These are phyloP conservation scores for Imleria badia DNA, from an alignment of 768 basidiomycete species.

Conservation along the genomic window DNA sequence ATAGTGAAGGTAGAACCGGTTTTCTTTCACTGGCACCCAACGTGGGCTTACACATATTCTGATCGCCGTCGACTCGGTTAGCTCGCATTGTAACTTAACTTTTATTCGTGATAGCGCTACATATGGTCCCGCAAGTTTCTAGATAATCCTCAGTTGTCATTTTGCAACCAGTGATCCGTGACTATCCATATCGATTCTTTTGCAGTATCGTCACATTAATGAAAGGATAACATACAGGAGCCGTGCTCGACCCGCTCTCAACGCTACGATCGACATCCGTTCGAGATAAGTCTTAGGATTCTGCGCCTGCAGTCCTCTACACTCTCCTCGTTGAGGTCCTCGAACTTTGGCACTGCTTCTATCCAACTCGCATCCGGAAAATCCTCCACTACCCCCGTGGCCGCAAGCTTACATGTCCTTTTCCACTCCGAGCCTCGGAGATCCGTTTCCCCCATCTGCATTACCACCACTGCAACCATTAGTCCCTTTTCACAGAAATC, in stretches of 20 bases:
- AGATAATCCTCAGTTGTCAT: neutral
- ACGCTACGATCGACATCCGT: neutral
- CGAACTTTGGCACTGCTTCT: conserved; percentile 20
- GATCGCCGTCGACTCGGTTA: neutral
- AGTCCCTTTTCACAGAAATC: conserved; percentile 12
- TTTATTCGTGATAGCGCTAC: neutral
- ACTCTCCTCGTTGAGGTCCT: conserved; percentile 7
- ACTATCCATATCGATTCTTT: neutral
- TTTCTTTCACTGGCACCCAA: neutral
- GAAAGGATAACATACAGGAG: neutral
- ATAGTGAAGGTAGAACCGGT: conserved; percentile 3
- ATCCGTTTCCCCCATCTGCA: conserved; percentile 8
- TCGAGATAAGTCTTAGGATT: conserved; percentile 22
- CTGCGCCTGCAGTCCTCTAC: conserved; percentile 21
- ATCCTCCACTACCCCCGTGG: conserved; percentile 1
- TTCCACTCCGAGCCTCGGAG: conserved; percentile 16
- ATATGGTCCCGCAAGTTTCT: neutral
- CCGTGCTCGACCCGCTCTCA: neutral
- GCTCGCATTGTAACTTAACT: neutral
- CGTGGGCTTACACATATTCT: neutral
- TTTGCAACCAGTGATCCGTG: neutral
- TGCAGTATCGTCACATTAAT: neutral
- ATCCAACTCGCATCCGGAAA: conserved; percentile 16
- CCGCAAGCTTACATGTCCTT: conserved; percentile 8
- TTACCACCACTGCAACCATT: conserved; percentile 21